Conservation (phyloP, 495 filamentous ascomycete genomes). For the Penicillium pancosmium region DNA sequence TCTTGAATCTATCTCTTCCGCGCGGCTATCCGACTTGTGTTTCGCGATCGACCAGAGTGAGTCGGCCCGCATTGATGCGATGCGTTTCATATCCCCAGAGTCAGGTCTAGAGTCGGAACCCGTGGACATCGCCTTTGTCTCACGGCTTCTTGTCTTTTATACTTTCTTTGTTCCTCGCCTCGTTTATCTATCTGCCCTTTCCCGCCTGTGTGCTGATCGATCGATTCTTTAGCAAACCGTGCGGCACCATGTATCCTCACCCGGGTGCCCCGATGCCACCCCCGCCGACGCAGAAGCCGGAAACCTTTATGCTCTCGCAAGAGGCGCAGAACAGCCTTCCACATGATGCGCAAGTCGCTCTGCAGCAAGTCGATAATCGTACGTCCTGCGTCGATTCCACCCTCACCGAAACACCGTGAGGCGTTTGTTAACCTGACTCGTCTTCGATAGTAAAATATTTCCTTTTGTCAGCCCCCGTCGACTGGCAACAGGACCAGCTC, state of each 20-base stretch:
- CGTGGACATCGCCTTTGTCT: not conserved
- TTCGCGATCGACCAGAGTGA: not conserved
- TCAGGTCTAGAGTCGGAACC: constrained; percentile 5
- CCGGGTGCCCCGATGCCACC: constrained; percentile 62
- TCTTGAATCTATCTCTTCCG: not conserved
- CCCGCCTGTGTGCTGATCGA: constrained; percentile 23
- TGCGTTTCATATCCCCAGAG: not conserved
- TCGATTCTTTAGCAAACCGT: constrained; percentile 6
- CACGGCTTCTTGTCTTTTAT: not conserved
- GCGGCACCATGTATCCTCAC: constrained; percentile 53
- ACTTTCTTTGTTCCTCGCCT: constrained; percentile 21
- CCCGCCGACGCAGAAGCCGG: constrained; percentile 89
- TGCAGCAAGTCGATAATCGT: constrained; percentile 99
- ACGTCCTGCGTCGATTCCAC: constrained; percentile 44
- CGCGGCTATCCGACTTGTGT: not conserved
- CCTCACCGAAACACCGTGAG: not conserved
- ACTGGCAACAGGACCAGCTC: constrained; percentile 96
- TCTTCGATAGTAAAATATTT: constrained; percentile 88
- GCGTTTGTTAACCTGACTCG: constrained; percentile 1
- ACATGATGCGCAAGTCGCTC: constrained; percentile 93
- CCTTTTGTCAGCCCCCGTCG: constrained; percentile 96
- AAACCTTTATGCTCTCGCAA: constrained; percentile 96
- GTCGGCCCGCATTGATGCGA: not conserved
- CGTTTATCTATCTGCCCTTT: constrained; percentile 23
- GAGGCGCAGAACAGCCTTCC: constrained; percentile 96